phyloP scores from a whole-genome alignment of 2,329 filamentous ascomycete species.

The Penicillium hesseltinei region DNA sequence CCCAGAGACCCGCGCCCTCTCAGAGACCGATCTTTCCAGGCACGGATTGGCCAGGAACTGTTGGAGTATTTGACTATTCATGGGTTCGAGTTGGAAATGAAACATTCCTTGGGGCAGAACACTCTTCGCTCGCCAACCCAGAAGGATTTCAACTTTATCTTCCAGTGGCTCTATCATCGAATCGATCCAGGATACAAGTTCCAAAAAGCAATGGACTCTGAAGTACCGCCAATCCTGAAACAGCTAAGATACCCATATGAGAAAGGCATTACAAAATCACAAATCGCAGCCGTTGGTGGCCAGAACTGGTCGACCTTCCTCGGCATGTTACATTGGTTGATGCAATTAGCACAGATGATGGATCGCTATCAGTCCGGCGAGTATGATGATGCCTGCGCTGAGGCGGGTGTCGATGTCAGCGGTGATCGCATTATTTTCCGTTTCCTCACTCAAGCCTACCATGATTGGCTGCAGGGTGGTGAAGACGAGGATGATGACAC shows the following conservation, averaged over 20 bases:
- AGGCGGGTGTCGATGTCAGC: conserved; percentile 81
- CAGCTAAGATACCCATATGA: conserved; percentile 94
- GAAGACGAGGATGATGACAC: conserved; percentile 86
- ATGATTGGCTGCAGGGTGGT: conserved; percentile 90
- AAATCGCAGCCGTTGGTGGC: conserved; percentile 89
- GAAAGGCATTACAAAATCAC: conserved; percentile 92
- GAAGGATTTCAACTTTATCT: conserved; percentile 97
- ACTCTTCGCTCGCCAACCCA: conserved; percentile 92
- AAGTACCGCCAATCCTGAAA: conserved; percentile 88
- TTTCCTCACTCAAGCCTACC: conserved; percentile 85
- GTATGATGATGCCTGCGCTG: conserved; percentile 87
- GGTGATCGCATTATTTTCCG: conserved; percentile 93
- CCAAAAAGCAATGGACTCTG: conserved; percentile 90
- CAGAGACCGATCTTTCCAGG: conserved; percentile 75
- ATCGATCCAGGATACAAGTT: conserved; percentile 94
- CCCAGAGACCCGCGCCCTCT: conserved; percentile 84
- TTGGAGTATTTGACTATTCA: conserved; percentile 88
- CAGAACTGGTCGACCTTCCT: conserved; percentile 97
- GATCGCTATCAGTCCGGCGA: conserved; percentile 74
- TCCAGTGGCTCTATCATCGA: conserved; percentile 94
- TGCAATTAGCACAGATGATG: conserved; percentile 94
- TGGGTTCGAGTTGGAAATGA: conserved; percentile 98
- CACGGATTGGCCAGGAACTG: conserved; percentile 81
- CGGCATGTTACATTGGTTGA: conserved; percentile 96
- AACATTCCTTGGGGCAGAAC: conserved; percentile 86